Percentiles rank a stretch among this genome's conserved stretches.
Conservation (phyloP, 75 land plant species). For the Isoetes taiwanensis region DNA sequence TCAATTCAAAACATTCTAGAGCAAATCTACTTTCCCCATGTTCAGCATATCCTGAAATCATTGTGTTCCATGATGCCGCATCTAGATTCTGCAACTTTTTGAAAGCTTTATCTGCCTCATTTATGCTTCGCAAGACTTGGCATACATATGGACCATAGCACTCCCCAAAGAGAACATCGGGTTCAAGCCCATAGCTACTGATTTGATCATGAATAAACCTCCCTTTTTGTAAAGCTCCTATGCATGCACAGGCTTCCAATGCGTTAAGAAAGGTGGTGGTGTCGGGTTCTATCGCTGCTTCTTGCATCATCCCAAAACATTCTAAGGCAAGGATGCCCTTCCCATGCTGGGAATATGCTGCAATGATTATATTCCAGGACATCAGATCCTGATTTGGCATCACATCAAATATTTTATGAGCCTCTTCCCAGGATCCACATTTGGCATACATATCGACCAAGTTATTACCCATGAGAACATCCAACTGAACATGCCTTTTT, state of each 20-base stretch:
- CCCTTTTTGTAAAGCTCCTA: no score
- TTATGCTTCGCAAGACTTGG: not conserved
- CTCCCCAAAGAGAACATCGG: no score
- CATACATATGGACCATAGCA: not conserved
- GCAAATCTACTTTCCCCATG: not conserved
- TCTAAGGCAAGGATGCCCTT: not conserved
- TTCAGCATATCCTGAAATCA: not conserved
- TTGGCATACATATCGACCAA: no score
- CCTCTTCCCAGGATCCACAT: no score
- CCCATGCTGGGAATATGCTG: not conserved
- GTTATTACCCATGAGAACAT: no score
- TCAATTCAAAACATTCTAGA: not conserved
- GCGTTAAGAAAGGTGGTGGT: not conserved
- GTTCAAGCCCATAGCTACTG: no score
- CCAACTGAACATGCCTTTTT: no score
- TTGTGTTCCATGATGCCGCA: not conserved
- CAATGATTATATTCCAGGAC: not conserved
- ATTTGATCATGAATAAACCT: no score
- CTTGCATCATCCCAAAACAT: not conserved
- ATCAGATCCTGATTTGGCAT: no score
- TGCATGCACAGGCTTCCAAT: slow-evolving; percentile 1
- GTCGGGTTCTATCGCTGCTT: not conserved
- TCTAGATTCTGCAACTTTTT: not conserved
- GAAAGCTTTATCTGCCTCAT: not conserved
- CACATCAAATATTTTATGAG: no score